Evolutionary conservation across 495 filamentous ascomycete genomes (phyloP).

Genomic region (Schizothecium vesticola): DNA sequence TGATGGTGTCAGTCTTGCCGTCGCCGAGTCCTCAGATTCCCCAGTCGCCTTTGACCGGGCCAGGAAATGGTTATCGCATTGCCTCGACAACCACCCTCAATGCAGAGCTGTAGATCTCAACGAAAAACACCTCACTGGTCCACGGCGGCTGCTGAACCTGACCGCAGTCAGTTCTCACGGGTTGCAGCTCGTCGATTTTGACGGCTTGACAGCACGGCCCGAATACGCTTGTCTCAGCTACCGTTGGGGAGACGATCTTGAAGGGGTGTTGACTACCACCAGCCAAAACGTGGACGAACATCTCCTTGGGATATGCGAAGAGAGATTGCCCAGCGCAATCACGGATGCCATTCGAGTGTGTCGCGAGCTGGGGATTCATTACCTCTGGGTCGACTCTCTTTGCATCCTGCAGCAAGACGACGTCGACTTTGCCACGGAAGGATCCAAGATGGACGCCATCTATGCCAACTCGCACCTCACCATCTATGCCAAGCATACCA

Average conservation of each 20-base stretch:
- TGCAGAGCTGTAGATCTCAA: not conserved
- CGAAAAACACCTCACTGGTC: not conserved
- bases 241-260: not conserved
- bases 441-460: slow-evolving; percentile 25
- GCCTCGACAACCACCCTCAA: not conserved
- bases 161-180: not conserved
- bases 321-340: not conserved
- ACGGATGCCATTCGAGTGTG: slow-evolving; percentile 1
- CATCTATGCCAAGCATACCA: slow-evolving; percentile 11
- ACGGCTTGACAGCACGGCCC: not conserved
- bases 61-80: not conserved
- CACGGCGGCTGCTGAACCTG: not conserved
- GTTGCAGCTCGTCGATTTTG: not conserved
- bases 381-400: slow-evolving; percentile 9
- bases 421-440: slow-evolving; percentile 24
- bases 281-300: not conserved
- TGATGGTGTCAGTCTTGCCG: not conserved
- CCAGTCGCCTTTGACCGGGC: not conserved
- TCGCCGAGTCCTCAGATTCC: not conserved
- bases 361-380: not conserved
- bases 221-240: not conserved
- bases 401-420: slow-evolving; percentile 28
- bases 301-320: not conserved
- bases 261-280: not conserved
- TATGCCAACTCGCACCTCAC: slow-evolving; percentile 26